phyloP scores from a whole-genome alignment of 768 basidiomycete species.

The Vararia minispora region DNA sequence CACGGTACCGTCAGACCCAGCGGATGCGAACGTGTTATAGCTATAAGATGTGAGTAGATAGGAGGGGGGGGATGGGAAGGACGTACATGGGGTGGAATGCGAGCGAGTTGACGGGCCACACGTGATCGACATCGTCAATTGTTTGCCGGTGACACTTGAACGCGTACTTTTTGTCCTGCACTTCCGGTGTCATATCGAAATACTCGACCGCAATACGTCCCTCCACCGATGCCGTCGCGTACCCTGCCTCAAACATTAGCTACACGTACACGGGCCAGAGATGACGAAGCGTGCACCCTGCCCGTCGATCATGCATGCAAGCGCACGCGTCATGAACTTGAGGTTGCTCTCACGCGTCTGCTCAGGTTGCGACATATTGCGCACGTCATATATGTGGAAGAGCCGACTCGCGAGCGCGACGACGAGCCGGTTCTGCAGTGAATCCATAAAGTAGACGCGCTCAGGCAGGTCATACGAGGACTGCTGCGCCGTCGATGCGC shows the following conservation, averaged over 20 bases:
- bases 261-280: neutral
- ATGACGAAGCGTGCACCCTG: conserved; percentile 43
- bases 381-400: conserved; percentile 82
- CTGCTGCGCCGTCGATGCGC: conserved; percentile 44
- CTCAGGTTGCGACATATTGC: conserved; percentile 62
- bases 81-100: conserved; percentile 84
- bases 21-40: conserved; percentile 91
- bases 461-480: conserved; percentile 62
- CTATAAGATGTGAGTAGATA: conserved; percentile 24
- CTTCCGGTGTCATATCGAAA: conserved; percentile 69
- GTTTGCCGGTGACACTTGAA: conserved; percentile 95
- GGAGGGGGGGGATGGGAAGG: neutral
- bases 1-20: conserved; percentile 88
- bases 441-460: conserved; percentile 77
- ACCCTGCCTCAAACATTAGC: conserved; percentile 40
- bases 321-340: conserved; percentile 87
- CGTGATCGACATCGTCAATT: conserved; percentile 85
- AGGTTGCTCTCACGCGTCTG: conserved; percentile 87
- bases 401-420: conserved; percentile 88
- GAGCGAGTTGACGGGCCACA: conserved; percentile 92
- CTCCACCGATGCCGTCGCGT: conserved; percentile 88
- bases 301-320: conserved; percentile 90
- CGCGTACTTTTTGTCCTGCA: conserved; percentile 86
- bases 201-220: conserved; percentile 97
- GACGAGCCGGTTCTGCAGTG: conserved; percentile 69